phyloP scores from a whole-genome alignment of 2,329 filamentous ascomycete species.

The Penicillium sp. region DNA sequence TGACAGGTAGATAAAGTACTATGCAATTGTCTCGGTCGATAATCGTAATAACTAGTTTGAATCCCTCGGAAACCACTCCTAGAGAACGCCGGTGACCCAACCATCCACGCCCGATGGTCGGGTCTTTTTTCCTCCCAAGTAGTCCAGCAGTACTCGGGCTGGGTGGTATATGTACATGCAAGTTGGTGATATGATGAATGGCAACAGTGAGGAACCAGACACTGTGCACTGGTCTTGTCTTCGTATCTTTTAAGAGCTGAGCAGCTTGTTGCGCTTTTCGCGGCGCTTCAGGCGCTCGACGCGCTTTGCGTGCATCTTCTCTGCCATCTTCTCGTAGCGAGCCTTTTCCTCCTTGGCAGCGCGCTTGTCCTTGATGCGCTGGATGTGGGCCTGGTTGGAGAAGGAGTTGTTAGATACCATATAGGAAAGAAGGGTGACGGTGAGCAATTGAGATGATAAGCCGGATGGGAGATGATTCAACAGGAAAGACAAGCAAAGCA shows the following conservation, averaged over 20 bases:
- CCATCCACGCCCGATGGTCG: slow-evolving; percentile 13
- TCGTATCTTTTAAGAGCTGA: slow-evolving; percentile 49
- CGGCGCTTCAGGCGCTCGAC: slow-evolving; percentile 91
- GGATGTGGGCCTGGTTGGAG: slow-evolving; percentile 69
- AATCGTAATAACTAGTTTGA: slow-evolving; percentile 6
- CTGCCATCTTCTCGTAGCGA: slow-evolving; percentile 89
- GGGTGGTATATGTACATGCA: slow-evolving; percentile 16
- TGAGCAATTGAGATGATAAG: neutral
- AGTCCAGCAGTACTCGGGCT: slow-evolving; percentile 4
- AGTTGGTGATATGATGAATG: slow-evolving; percentile 8
- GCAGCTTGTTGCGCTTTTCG: slow-evolving; percentile 80
- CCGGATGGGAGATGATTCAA: neutral
- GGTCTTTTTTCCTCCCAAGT: slow-evolving; percentile 6
- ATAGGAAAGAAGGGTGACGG: neutral
- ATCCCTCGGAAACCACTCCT: slow-evolving; percentile 21
- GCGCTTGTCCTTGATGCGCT: slow-evolving; percentile 82
- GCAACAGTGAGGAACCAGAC: neutral
- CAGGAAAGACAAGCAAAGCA: no score
- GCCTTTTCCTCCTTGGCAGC: slow-evolving; percentile 91
- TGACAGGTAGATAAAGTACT: slow-evolving; percentile 3
- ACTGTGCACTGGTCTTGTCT: neutral
- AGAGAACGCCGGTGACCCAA: slow-evolving; percentile 29
- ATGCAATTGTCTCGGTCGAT: slow-evolving; percentile 12
- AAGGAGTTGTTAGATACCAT: slow-evolving; percentile 13
- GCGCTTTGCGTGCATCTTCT: slow-evolving; percentile 97